Evolutionary conservation across 345 rosid genomes (phyloP).

Genomic region (Iberis pinnata): DNA sequence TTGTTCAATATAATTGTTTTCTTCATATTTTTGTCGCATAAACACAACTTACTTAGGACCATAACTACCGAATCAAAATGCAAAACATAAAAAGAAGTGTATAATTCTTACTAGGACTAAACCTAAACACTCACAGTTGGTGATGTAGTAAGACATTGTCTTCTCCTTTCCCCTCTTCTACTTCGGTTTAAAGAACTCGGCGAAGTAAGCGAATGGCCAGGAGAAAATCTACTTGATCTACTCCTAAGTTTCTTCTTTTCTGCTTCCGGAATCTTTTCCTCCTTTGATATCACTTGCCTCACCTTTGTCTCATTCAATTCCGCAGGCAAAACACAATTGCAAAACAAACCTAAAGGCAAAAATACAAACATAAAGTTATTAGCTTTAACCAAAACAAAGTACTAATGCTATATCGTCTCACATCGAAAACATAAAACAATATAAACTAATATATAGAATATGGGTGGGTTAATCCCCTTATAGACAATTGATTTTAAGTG

Average conservation of each 20-base stretch:
- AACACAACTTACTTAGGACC: slow-evolving; percentile 19
- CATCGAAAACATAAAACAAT: no score
- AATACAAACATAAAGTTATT: slow-evolving; percentile 1
- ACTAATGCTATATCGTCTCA: not conserved
- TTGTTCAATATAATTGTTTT: slow-evolving; percentile 11
- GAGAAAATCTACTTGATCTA: slow-evolving; percentile 39
- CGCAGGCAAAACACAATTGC: slow-evolving; percentile 89
- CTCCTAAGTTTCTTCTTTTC: slow-evolving; percentile 79
- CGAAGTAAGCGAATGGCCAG: slow-evolving; percentile 50
- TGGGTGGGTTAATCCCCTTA: no score
- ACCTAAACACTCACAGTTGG: slow-evolving; percentile 42
- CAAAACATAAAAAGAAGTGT: not conserved
- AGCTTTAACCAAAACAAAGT: slow-evolving; percentile 15
- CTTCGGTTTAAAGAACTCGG: slow-evolving; percentile 37
- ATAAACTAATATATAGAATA: no score
- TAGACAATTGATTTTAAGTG: no score
- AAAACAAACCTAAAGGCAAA: slow-evolving; percentile 52
- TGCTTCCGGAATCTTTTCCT: slow-evolving; percentile 35
- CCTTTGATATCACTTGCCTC: slow-evolving; percentile 47
- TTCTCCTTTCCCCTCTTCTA: slow-evolving; percentile 63
- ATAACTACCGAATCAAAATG: slow-evolving; percentile 5
- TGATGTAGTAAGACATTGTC: slow-evolving; percentile 49
- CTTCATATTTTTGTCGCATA: not conserved
- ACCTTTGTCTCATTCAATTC: slow-evolving; percentile 69
- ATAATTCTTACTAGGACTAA: slow-evolving; percentile 11